Base-by-base conservation (phyloP, 371 early-diverging fungal genomes). In the Capillidium rhysosporum region DNA sequence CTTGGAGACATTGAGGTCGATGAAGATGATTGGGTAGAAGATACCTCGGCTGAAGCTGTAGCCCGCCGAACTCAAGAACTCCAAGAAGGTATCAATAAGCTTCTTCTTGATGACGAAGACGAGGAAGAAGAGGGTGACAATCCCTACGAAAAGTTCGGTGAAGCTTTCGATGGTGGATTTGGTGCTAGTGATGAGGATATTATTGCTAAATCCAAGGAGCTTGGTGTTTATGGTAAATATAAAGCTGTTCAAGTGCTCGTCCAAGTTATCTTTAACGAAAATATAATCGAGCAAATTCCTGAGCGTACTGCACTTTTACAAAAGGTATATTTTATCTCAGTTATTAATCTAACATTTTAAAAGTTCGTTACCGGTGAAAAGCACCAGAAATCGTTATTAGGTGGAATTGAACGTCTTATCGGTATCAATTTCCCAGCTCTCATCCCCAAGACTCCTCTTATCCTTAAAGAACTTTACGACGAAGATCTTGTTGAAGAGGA, bases 401-500 rank as follows among this genome's bases (percentile, higher is more conserved):
- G 94, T 60, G 93, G 93, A 26, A 72, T 95, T 58, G 97, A 94
- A 65, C 79, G 89, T 52, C 71, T 92, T 21, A 72, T 93, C 30
- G 80, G 79, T 43, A 66, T 78, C 28, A 67, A 64, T 5, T 69
- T 81, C 63, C 72, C 76, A 54, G 76, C 73, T 24, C 70, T 90
- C 38, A 59, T 88, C 57, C 62, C 75, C 58, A 85, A 87, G 68
- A 70, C 80, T 10, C 76, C 88, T 20, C 59, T 73, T 44, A 77
- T 92, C 51, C 70, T 97, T 63, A 86, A 88, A 81, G 78, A 75
- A 25, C 67, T 92, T 46, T 95, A 91, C 62, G 87, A 93, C 52
- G 76, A 70, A 49, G 96, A 97, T 55, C 64, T 95, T 40, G 64
- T 95, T 56, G 91, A 89, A 23, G 98, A 95, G 67, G 90, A 89